Conservation (phyloP, 805 yeast species). For the Sugiyamaella boreocaroliniensis region DNA sequence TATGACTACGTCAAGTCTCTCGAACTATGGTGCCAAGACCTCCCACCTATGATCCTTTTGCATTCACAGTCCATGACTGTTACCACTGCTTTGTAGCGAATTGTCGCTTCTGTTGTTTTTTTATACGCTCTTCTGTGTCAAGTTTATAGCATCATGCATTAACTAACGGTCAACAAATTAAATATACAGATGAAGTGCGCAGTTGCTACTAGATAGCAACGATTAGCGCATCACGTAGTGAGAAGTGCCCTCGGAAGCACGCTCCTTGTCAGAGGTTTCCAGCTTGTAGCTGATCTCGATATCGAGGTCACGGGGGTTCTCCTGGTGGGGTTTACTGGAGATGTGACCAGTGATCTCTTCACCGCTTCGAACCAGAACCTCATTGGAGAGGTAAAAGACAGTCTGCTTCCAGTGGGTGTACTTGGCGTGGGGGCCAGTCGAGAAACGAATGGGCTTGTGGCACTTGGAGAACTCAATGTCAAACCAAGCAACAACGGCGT, state of each 20-base stretch:
- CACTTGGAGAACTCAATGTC: slow-evolving; percentile 75
- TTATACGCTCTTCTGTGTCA: too few relatives aligned
- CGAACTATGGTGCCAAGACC: slow-evolving; percentile 70
- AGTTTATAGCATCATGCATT: background rate
- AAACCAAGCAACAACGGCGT: slow-evolving; percentile 91
- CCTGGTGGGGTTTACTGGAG: slow-evolving; percentile 66
- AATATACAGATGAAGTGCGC: background rate
- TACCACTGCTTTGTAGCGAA: slow-evolving; percentile 69
- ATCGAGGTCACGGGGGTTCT: slow-evolving; percentile 86
- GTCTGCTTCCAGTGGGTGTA: slow-evolving; percentile 99
- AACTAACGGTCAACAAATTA: background rate
- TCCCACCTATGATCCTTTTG: slow-evolving; percentile 77
- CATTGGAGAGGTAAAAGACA: slow-evolving; percentile 82
- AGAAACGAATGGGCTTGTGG: slow-evolving; percentile 53
- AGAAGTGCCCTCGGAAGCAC: slow-evolving; percentile 54
- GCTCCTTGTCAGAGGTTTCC: slow-evolving; percentile 40
- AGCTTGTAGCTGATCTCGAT: slow-evolving; percentile 58
- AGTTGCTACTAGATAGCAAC: background rate
- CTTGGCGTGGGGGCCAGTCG: slow-evolving; percentile 90
- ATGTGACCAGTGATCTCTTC: slow-evolving; percentile 68
- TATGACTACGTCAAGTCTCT: slow-evolving; percentile 68
- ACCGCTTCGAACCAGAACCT: slow-evolving; percentile 66
- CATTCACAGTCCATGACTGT: slow-evolving; percentile 95
- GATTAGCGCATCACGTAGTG: slow-evolving; percentile 50
- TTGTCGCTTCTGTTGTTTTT: background rate